Percentiles rank a stretch among this genome's conserved stretches.
Evolutionary conservation across 1,284 basidiomycete genomes (phyloP).

Genomic region (Wolfiporia cocos): DNA sequence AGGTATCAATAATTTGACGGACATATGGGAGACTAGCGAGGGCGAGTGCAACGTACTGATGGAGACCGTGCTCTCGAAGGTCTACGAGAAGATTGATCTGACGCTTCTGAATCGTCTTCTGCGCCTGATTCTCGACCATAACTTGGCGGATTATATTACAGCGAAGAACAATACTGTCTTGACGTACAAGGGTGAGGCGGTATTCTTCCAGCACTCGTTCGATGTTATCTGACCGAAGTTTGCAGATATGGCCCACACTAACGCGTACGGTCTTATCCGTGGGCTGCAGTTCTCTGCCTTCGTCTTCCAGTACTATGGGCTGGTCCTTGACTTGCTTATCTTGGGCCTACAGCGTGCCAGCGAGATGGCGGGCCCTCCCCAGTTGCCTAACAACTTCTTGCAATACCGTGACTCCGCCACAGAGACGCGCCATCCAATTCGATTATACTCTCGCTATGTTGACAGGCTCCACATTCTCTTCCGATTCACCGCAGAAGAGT

Average conservation of each 20-base stretch:
- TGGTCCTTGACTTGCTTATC: conserved; percentile 88
- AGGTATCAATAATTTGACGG: conserved; percentile 89
- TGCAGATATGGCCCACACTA: conserved; percentile 84
- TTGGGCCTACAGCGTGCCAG: conserved; percentile 91
- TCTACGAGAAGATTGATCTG: conserved; percentile 97
- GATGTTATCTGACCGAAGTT: conserved; percentile 5
- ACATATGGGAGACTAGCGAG: conserved; percentile 95
- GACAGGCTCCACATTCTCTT: conserved; percentile 93
- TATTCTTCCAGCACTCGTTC: no score
- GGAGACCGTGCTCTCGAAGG: conserved; percentile 94
- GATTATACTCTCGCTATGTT: conserved; percentile 92
- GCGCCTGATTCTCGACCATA: conserved; percentile 93
- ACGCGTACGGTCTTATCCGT: conserved; percentile 89
- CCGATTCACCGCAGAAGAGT: conserved; percentile 98
- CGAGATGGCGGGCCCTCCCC: conserved; percentile 95
- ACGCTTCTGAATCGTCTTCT: conserved; percentile 91
- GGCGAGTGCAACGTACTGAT: conserved; percentile 97
- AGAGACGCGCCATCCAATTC: conserved; percentile 91
- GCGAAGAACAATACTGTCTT: conserved; percentile 95
- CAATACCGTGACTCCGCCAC: conserved; percentile 92
- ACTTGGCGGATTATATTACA: conserved; percentile 96
- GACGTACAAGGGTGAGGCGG: conserved; percentile 78
- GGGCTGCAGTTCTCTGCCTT: conserved; percentile 96
- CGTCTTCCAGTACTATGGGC: conserved; percentile 95
- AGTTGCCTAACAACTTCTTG: conserved; percentile 94